phyloP scores from a whole-genome alignment of 139 green algal species.

The Volvox africanus region DNA sequence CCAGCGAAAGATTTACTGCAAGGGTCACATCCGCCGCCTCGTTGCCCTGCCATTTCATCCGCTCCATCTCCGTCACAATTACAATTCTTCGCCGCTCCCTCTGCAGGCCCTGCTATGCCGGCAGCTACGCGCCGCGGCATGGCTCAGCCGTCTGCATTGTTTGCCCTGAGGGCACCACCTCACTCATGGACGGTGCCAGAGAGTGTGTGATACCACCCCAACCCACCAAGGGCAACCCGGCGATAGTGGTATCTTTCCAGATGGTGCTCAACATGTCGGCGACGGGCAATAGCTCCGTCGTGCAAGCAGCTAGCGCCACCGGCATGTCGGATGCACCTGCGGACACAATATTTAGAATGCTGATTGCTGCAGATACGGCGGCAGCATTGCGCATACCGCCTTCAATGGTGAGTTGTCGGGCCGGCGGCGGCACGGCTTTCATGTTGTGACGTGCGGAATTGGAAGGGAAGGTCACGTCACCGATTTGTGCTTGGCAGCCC shows the following conservation, averaged over 20 bases:
- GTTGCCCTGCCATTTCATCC: no score
- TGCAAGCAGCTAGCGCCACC: neutral
- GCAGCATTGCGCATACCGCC: conserved; percentile 28
- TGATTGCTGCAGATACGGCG: conserved; percentile 31
- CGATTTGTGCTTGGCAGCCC: no score
- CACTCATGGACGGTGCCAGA: neutral
- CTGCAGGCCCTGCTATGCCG: conserved; percentile 14
- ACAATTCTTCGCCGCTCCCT: neutral
- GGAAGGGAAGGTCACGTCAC: no score
- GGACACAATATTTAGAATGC: conserved; percentile 4
- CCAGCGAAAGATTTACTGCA: no score
- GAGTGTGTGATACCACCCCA: neutral
- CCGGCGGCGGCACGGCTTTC: no score
- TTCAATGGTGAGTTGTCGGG: conserved; percentile 7
- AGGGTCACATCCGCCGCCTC: no score
- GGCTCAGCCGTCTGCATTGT: conserved; percentile 2
- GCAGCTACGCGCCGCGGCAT: neutral
- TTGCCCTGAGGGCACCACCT: conserved; percentile 28
- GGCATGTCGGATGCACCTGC: neutral
- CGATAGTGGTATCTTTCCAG: conserved; percentile 16
- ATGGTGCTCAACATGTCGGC: conserved; percentile 30
- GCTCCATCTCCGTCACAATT: no score
- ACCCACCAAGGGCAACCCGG: neutral
- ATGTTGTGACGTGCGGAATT: no score
- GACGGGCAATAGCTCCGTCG: neutral